phyloP scores from a whole-genome alignment of 176 grass and related monocot genomes.

The Lolium perenne region DNA sequence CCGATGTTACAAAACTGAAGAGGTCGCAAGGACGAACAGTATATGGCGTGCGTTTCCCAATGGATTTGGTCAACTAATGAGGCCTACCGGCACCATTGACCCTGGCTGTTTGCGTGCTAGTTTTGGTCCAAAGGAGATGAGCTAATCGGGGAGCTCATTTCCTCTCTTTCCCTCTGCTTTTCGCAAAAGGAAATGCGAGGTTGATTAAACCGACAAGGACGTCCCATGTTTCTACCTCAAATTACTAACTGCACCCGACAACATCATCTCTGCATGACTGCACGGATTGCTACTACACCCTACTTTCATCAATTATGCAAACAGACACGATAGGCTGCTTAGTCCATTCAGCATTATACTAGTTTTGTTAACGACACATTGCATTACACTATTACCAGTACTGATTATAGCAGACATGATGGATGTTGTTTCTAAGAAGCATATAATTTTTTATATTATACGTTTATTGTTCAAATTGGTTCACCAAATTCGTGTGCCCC shows the following conservation, averaged over 20 bases:
- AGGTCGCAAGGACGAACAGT: neutral
- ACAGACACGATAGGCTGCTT: neutral
- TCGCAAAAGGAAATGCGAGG: neutral
- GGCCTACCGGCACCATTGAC: constrained; percentile 11
- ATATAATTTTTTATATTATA: too few relatives aligned
- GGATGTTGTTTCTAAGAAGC: too few relatives aligned
- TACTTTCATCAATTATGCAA: neutral
- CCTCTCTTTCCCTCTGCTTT: neutral
- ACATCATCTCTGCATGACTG: neutral
- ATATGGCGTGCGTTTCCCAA: neutral
- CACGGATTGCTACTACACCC: too few relatives aligned
- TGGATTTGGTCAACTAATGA: constrained; percentile 18
- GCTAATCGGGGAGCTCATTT: neutral
- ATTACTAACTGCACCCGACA: neutral
- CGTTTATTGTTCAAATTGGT: too few relatives aligned
- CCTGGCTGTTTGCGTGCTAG: neutral
- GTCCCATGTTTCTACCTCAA: constrained; percentile 20
- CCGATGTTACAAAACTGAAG: neutral
- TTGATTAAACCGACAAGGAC: neutral
- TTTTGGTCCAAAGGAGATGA: constrained; percentile 33
- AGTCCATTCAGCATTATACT: neutral
- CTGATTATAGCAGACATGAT: neutral
- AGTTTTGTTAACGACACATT: neutral
- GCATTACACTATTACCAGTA: too few relatives aligned
- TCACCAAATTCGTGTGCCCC: too few relatives aligned